A percentile compares a stretch with the other conserved stretches of the same genome.
Conservation (phyloP, 768 basidiomycete genomes). For the Leccinum olivaceopallidum region DNA sequence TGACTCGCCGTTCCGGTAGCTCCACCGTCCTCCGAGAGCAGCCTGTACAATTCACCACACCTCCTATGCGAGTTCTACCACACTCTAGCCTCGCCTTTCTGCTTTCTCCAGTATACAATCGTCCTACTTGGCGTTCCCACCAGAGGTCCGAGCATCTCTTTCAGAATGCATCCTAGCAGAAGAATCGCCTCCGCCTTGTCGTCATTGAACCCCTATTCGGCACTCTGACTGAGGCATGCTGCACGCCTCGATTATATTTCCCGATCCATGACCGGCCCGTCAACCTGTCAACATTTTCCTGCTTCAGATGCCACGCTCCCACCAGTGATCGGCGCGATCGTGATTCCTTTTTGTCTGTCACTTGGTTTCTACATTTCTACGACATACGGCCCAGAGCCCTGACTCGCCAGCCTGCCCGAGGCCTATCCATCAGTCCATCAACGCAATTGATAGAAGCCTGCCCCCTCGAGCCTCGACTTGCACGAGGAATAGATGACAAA, state of each 20-base stretch:
- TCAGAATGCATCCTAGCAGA: neutral
- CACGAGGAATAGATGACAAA: constrained; percentile 1
- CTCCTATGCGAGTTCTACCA: constrained; percentile 5
- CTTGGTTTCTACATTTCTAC: constrained; percentile 8
- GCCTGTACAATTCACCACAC: neutral
- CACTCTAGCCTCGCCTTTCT: neutral
- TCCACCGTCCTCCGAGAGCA: neutral
- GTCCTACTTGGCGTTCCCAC: neutral
- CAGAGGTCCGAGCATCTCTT: neutral
- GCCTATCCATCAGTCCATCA: constrained; percentile 8
- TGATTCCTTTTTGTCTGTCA: constrained; percentile 1
- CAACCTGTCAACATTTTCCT: neutral
- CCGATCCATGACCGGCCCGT: neutral
- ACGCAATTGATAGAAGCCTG: constrained; percentile 7
- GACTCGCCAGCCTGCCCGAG: neutral
- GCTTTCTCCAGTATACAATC: neutral
- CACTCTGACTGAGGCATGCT: neutral
- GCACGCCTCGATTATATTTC: neutral
- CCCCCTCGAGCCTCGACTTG: constrained; percentile 1
- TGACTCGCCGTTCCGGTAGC: neutral
- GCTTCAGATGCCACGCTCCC: neutral
- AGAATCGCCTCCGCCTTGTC: neutral
- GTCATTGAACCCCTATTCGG: neutral
- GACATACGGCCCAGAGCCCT: constrained; percentile 13
- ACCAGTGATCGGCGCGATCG: neutral